Evolutionary conservation across 192 early-diverging fungal genomes (phyloP), one percentile per base, ranked within the genome.

Genomic region (Coemansia javaensis): DNA sequence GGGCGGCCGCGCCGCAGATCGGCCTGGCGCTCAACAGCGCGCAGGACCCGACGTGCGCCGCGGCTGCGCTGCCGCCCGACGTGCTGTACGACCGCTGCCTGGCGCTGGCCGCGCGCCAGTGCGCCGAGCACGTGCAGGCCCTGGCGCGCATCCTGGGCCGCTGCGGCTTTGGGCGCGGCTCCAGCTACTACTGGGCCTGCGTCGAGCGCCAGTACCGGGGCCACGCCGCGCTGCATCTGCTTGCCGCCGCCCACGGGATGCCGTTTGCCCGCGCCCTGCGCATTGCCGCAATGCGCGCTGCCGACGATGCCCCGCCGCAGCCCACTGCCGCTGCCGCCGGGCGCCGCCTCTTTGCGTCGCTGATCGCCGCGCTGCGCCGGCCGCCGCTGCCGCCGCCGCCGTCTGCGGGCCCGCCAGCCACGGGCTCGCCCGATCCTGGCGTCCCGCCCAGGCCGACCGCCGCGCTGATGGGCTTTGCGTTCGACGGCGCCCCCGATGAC

Each of bases 21-120:
- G 66, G 59, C 10, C 43, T 70, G 14, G 47, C 51, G 4, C 12
- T 59, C 12, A 70, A 63, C 51, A 59, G 41, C 41, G 46, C 66
- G 31, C 40, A 32, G 30, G 59, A 70, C 31, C 38, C 31, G 0
- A 17, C 44, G 1, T 58, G 56, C 20, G 27, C 48, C 14, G 22
- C 55, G 32, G 25, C 56, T 25, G 25, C 44, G 47, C 40, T 59
- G 45, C 60, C 67, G 17, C 16, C 41, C 1, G 37, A 44, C 16
- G 43, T 24, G 41, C 49, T 45, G 13, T 63, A 63, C 43, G 61
- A 71, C 25, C 15, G 12, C 44, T 53, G 38, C 13, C 15, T 72
- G 57, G 40, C 69, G 11, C 25, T 61, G 49, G 69, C 63, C 3
- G 62, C 50, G 8, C 62, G 69, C 1, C 69, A 73, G 45, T 48